These are phyloP conservation scores for Hirsutella minnesotensis DNA, from an alignment of 2,329 filamentous ascomycete genomes.

Conservation along the genomic window DNA sequence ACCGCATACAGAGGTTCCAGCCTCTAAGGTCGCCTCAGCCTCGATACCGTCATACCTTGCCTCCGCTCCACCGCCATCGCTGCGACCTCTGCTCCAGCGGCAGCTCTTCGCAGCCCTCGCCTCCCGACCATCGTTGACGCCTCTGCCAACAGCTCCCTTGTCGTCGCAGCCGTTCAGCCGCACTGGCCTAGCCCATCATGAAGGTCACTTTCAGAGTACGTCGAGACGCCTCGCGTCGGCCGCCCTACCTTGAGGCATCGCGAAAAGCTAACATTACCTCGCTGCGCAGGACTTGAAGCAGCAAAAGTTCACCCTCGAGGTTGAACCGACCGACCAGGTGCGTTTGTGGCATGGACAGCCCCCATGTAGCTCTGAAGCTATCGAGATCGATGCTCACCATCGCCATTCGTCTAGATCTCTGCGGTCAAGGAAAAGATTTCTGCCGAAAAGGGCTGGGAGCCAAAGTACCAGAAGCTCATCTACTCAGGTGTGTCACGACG, in stretches of 20 bases:
- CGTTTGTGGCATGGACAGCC: conserved; percentile 25
- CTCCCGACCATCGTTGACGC: background rate
- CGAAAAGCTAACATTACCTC: background rate
- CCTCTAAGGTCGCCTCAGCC: background rate
- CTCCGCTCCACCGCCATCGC: background rate
- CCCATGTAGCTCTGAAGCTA: conserved; percentile 5
- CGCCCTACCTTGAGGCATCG: background rate
- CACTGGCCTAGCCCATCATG: conserved; percentile 38
- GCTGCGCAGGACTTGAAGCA: conserved; percentile 80
- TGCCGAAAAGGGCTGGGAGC: conserved; percentile 88
- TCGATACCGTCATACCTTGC: conserved; percentile 1
- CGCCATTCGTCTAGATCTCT: conserved; percentile 61
- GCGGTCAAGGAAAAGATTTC: conserved; percentile 87
- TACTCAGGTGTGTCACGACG: conserved; percentile 66
- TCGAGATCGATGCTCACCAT: conserved; percentile 6
- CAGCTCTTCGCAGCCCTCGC: background rate
- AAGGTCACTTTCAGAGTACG: conserved; percentile 57
- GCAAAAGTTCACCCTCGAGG: conserved; percentile 94
- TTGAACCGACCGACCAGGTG: conserved; percentile 87
- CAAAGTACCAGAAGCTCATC: conserved; percentile 86
- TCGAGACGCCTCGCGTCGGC: conserved; percentile 5
- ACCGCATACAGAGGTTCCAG: background rate
- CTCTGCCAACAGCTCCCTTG: background rate
- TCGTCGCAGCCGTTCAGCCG: conserved; percentile 14
- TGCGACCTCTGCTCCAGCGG: background rate